Conservation (phyloP, 2,329 filamentous ascomycete species). For the Didymella lethalis region DNA sequence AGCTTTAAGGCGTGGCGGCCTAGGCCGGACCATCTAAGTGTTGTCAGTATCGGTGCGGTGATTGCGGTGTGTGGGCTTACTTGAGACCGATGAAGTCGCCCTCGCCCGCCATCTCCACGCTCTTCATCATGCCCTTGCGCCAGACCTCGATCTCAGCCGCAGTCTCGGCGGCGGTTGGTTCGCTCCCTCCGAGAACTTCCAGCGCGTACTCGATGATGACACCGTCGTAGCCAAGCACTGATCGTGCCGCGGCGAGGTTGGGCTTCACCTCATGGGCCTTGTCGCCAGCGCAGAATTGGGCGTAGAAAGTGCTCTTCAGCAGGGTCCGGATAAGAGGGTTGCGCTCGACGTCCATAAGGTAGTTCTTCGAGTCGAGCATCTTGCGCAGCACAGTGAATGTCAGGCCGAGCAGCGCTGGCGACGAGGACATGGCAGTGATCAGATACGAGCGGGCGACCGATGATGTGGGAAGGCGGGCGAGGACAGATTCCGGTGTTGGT, state of each 20-base stretch:
- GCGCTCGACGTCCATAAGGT: conserved; percentile 74
- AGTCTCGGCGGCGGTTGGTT: conserved; percentile 62
- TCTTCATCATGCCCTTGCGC: conserved; percentile 76
- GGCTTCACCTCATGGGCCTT: conserved; percentile 70
- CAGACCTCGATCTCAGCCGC: conserved; percentile 72
- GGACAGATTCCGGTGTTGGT: conserved; percentile 46
- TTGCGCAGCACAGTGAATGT: conserved; percentile 73
- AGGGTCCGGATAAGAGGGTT: conserved; percentile 75
- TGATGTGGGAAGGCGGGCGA: conserved; percentile 71
- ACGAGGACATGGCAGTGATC: conserved; percentile 75
- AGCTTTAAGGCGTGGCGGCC: conserved; percentile 74
- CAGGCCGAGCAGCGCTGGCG: conserved; percentile 71
- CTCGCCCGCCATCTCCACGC: conserved; percentile 63
- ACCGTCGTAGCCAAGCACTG: conserved; percentile 79
- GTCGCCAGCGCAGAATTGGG: conserved; percentile 89
- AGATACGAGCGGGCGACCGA: conserved; percentile 73
- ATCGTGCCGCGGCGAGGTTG: conserved; percentile 69
- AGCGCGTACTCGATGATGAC: conserved; percentile 85
- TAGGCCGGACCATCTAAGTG: conserved; percentile 76
- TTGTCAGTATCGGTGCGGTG: conserved; percentile 24
- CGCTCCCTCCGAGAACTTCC: conserved; percentile 75
- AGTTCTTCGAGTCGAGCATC: conserved; percentile 73
- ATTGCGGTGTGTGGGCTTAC: conserved; percentile 35
- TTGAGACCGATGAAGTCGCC: conserved; percentile 66
- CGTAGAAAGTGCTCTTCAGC: conserved; percentile 85